Percentiles rank a stretch among this genome's conserved stretches.
These are phyloP conservation scores for Chaetomiaceae sp. DNA, from an alignment of 2,329 filamentous ascomycete species.

Conservation along the genomic window DNA sequence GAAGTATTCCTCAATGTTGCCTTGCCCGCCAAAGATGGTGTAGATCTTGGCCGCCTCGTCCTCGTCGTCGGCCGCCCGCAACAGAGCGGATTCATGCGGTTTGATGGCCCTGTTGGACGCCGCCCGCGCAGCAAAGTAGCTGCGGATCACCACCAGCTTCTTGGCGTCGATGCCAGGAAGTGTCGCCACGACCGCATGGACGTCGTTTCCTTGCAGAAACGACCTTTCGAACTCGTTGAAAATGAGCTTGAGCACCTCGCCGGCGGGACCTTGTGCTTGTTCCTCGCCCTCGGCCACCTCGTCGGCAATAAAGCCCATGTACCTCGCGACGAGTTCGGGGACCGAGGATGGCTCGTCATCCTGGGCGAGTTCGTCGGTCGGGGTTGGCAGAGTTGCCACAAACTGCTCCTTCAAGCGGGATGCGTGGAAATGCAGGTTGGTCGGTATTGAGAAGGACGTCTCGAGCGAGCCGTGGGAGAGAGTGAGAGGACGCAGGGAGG, in stretches of 20 bases:
- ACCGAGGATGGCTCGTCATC: conserved; percentile 99
- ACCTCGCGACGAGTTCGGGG: conserved; percentile 85
- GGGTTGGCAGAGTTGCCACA: conserved; percentile 72
- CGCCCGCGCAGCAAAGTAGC: conserved; percentile 85
- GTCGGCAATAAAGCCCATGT: conserved; percentile 80
- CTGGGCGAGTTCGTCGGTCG: conserved; percentile 94
- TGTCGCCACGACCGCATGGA: conserved; percentile 78
- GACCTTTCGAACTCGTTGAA: conserved; percentile 95
- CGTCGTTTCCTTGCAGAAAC: conserved; percentile 92
- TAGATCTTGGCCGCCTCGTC: conserved; percentile 80
- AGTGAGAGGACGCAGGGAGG: conserved; percentile 85
- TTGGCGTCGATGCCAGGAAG: conserved; percentile 89
- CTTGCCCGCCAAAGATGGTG: conserved; percentile 92
- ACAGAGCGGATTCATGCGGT: conserved; percentile 86
- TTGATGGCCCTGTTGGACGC: conserved; percentile 82
- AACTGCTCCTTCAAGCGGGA: conserved; percentile 91
- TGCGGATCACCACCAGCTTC: conserved; percentile 81
- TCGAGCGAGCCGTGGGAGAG: conserved; percentile 92
- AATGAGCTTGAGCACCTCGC: conserved; percentile 86
- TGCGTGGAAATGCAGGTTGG: conserved; percentile 91
- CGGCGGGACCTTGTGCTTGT: conserved; percentile 77
- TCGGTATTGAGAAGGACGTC: conserved; percentile 91
- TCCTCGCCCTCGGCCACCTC: conserved; percentile 93
- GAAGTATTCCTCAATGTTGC: conserved; percentile 99
- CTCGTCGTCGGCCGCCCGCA: conserved; percentile 79